phyloP scores from a whole-genome alignment of 2,329 filamentous ascomycete genomes.

The Didymella pinodella region DNA sequence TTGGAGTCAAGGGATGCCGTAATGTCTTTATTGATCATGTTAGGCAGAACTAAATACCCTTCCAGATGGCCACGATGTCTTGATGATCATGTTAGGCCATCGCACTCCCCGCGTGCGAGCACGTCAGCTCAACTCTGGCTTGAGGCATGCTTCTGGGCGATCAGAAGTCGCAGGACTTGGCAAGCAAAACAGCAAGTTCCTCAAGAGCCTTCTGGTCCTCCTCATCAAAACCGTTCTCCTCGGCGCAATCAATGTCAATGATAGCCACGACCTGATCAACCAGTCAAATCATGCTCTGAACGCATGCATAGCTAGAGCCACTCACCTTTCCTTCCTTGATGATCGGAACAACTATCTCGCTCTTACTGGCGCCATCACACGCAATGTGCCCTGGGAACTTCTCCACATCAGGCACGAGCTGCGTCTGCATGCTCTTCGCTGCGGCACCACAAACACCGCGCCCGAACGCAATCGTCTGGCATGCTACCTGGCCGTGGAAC shows the following conservation, averaged over 20 bases:
- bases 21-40: slow-evolving; percentile 26
- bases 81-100: slow-evolving; percentile 23
- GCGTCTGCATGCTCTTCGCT: slow-evolving; percentile 66
- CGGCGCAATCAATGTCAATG: slow-evolving; percentile 81
- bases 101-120: neutral
- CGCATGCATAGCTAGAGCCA: neutral
- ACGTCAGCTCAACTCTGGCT: neutral
- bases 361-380: slow-evolving; percentile 77
- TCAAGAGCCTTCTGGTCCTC: slow-evolving; percentile 73
- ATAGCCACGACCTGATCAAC: slow-evolving; percentile 68
- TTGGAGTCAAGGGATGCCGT: slow-evolving; percentile 2
- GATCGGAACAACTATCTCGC: slow-evolving; percentile 84
- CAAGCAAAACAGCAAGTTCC: slow-evolving; percentile 57
- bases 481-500: slow-evolving; percentile 80
- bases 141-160: neutral
- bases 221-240: slow-evolving; percentile 71
- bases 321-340: slow-evolving; percentile 59
- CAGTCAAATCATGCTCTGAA: slow-evolving; percentile 4
- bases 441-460: slow-evolving; percentile 79
- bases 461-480: slow-evolving; percentile 77
- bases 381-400: slow-evolving; percentile 82
- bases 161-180: slow-evolving; percentile 46
- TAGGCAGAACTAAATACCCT: slow-evolving; percentile 7
- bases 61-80: slow-evolving; percentile 18
- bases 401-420: slow-evolving; percentile 74